Conservation (phyloP, 2,329 filamentous ascomycete species). For the Diaporthe vexans region DNA sequence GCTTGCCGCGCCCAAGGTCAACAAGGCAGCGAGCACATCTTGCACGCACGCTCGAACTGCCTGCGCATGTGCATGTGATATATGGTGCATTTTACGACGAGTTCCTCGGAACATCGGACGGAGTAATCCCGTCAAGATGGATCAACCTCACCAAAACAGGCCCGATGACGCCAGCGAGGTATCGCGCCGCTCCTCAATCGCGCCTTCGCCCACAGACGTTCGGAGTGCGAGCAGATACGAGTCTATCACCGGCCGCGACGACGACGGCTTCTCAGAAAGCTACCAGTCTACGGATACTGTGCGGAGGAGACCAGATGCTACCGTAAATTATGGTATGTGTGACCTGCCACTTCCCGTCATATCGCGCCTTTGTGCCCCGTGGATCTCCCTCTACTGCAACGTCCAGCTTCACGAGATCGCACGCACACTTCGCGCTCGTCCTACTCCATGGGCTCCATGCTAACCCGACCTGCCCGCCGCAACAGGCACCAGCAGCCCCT, state of each 20-base stretch:
- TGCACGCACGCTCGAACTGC: neutral
- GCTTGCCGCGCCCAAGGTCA: neutral
- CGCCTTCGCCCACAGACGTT: constrained; percentile 65
- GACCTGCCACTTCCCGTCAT: constrained; percentile 36
- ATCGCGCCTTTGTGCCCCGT: constrained; percentile 22
- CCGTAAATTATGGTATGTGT: constrained; percentile 65
- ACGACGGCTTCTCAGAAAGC: constrained; percentile 63
- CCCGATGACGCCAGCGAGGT: constrained; percentile 28
- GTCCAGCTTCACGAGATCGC: constrained; percentile 2
- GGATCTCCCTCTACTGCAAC: constrained; percentile 16
- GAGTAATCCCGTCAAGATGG: constrained; percentile 55
- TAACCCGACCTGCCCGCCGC: constrained; percentile 44
- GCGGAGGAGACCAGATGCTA: constrained; percentile 67
- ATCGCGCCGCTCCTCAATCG: constrained; percentile 48
- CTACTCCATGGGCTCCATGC: constrained; percentile 38
- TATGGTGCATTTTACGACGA: neutral
- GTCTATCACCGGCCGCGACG: constrained; percentile 54
- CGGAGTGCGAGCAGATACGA: constrained; percentile 58
- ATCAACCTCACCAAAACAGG: constrained; percentile 53
- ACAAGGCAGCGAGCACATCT: constrained; percentile 11
- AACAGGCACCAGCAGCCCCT: constrained; percentile 53
- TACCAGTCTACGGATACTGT: constrained; percentile 73
- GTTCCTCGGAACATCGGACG: neutral
- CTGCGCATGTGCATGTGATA: neutral
- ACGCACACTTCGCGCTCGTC: constrained; percentile 13